A percentile compares a stretch with the other conserved stretches of the same genome.
These are phyloP conservation scores for Abelmoschus esculentus DNA, from an alignment of 345 rosid genomes.

Conservation along the genomic window DNA sequence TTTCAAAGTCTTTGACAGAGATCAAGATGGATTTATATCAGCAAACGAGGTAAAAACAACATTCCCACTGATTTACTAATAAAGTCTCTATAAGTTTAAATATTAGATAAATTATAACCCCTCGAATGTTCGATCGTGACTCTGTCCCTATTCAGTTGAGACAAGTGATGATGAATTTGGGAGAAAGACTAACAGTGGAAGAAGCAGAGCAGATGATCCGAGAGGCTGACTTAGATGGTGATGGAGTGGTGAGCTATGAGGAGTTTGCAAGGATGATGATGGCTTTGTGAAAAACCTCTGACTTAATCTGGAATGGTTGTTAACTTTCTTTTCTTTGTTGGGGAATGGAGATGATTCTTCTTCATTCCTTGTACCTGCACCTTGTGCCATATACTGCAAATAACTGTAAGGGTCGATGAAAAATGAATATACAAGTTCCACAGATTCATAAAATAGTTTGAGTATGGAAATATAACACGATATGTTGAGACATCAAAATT, in stretches of 20 bases:
- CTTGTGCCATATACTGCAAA: neutral
- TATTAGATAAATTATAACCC: no score
- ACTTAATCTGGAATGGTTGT: neutral
- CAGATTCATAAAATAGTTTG: no score
- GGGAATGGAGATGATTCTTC: neutral
- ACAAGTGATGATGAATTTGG: constrained; percentile 75
- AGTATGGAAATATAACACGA: no score
- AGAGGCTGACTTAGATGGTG: constrained; percentile 81
- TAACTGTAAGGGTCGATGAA: neutral
- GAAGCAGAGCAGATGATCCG: constrained; percentile 80
- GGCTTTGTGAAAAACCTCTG: constrained; percentile 9
- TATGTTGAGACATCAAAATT: no score
- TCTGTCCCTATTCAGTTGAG: constrained; percentile 38
- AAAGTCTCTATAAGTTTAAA: no score
- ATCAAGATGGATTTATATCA: constrained; percentile 63
- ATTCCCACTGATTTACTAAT: neutral
- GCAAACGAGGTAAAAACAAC: constrained; percentile 37
- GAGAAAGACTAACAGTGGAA: constrained; percentile 56
- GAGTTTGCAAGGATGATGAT: constrained; percentile 75
- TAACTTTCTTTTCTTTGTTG: neutral
- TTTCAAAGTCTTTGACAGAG: constrained; percentile 56
- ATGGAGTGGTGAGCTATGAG: constrained; percentile 56
- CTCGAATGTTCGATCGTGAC: no score
- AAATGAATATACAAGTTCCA: neutral
- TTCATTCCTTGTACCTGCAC: constrained; percentile 26